Conservation (phyloP, 2,329 filamentous ascomycete species). For the Whalleya microplaca region DNA sequence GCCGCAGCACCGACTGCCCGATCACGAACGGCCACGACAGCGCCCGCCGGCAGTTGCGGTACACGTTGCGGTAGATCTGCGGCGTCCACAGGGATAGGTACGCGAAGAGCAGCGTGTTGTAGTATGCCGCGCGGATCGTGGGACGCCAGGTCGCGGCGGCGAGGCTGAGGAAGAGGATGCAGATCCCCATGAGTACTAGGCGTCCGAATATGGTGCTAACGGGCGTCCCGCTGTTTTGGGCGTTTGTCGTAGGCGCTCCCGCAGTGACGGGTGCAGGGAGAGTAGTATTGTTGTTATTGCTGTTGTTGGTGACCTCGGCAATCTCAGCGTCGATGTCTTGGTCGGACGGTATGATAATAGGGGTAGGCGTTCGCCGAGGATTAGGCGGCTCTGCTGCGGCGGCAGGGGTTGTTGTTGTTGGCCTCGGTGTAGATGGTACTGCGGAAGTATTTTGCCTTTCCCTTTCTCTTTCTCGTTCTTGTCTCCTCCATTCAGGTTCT, state of each 20-base stretch:
- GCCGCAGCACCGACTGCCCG: conserved; percentile 77
- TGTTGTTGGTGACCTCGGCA: conserved; percentile 42
- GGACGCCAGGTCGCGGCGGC: conserved; percentile 65
- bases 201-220: conserved; percentile 62
- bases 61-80: conserved; percentile 87
- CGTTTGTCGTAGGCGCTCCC: conserved; percentile 33
- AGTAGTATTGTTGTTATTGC: conserved; percentile 31
- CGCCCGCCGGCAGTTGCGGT: conserved; percentile 89
- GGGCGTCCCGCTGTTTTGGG: conserved; percentile 38
- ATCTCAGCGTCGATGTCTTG: conserved; percentile 67
- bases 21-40: conserved; percentile 90
- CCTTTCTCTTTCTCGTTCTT: conserved; percentile 41
- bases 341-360: conserved; percentile 65
- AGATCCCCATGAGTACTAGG: conserved; percentile 58
- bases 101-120: conserved; percentile 67
- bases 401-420: conserved; percentile 20
- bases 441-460: conserved; percentile 34
- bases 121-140: conserved; percentile 56
- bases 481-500: conserved; percentile 57
- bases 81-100: conserved; percentile 93
- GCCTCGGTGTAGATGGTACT: conserved; percentile 24
- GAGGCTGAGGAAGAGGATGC: conserved; percentile 61
- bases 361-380: conserved; percentile 39
- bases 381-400: conserved; percentile 30
- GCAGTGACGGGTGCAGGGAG: conserved; percentile 35